A percentile compares a stretch with the other conserved stretches of the same genome.
These are phyloP conservation scores for Pythium folliculosum DNA, from an alignment of 352 stramenopile species.

Conservation along the genomic window DNA sequence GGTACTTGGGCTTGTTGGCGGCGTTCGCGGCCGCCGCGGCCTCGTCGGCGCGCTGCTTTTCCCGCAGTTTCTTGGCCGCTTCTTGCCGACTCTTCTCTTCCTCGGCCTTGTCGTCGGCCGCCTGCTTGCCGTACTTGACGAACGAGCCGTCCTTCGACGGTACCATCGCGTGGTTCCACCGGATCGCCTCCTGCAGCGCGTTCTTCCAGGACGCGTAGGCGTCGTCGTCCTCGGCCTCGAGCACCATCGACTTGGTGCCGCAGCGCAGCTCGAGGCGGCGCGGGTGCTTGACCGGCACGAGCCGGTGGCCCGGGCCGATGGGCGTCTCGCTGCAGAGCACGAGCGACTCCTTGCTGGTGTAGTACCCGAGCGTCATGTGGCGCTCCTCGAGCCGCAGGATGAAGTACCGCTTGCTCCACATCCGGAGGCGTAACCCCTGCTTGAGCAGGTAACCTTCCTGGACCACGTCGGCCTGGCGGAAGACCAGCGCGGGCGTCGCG, in stretches of 20 bases:
- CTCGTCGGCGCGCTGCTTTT: slow-evolving; percentile 77
- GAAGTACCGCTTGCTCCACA: slow-evolving; percentile 86
- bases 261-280: slow-evolving; percentile 69
- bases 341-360: slow-evolving; percentile 82
- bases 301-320: slow-evolving; percentile 70
- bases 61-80: slow-evolving; percentile 71
- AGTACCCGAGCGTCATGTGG: slow-evolving; percentile 88
- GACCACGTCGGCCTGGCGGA: slow-evolving; percentile 83
- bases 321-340: slow-evolving; percentile 81
- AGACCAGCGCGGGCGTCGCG: slow-evolving; percentile 56
- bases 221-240: slow-evolving; percentile 72
- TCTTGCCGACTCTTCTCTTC: slow-evolving; percentile 72
- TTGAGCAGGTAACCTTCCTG: slow-evolving; percentile 87
- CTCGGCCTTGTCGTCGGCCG: slow-evolving; percentile 63
- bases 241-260: slow-evolving; percentile 67
- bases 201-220: slow-evolving; percentile 65
- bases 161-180: slow-evolving; percentile 89
- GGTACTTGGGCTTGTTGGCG: slow-evolving; percentile 80
- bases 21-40: slow-evolving; percentile 59
- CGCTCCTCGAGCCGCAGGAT: slow-evolving; percentile 85
- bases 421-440: slow-evolving; percentile 75
- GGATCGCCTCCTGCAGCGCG: slow-evolving; percentile 77
- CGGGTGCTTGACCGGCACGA: slow-evolving; percentile 58
- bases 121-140: slow-evolving; percentile 80
- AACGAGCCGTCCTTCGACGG: slow-evolving; percentile 76